These are phyloP conservation scores for Canavalia ensiformis DNA, from an alignment of 306 rosid species.

Conservation along the genomic window DNA sequence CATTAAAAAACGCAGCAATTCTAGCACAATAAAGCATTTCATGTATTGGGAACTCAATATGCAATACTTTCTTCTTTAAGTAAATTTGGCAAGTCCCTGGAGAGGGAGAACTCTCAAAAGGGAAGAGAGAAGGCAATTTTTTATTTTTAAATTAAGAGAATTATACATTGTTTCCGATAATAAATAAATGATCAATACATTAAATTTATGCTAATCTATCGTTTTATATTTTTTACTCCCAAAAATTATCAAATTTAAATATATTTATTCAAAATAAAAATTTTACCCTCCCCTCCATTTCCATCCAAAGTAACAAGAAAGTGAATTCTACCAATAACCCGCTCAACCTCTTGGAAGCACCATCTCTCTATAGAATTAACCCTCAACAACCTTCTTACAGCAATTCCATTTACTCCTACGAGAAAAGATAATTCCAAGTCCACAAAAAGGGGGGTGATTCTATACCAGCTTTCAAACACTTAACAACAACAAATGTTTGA, in stretches of 20 bases:
- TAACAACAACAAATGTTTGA: not conserved
- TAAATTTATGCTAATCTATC: no score
- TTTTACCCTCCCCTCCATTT: no score
- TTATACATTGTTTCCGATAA: no score
- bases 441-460: not conserved
- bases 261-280: no score
- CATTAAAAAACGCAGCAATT: not conserved
- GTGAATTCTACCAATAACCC: not conserved
- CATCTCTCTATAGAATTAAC: not conserved
- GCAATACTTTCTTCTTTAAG: not conserved
- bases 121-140: no score
- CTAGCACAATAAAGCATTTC: not conserved
- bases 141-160: no score
- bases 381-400: not conserved
- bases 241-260: no score
- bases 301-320: no score
- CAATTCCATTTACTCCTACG: slow-evolving; percentile 6
- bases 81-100: not conserved
- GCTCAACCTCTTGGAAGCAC: slow-evolving; percentile 2
- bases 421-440: slow-evolving; percentile 8
- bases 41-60: not conserved
- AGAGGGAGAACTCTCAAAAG: not conserved
- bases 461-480: slow-evolving; percentile 14
- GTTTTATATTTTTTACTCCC: no score
- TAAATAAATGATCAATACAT: no score